A percentile compares a stretch with the other conserved stretches of the same genome.
phyloP scores from a whole-genome alignment of 352 stramenopile genomes.

The Pilasporangium apinafurcum region DNA sequence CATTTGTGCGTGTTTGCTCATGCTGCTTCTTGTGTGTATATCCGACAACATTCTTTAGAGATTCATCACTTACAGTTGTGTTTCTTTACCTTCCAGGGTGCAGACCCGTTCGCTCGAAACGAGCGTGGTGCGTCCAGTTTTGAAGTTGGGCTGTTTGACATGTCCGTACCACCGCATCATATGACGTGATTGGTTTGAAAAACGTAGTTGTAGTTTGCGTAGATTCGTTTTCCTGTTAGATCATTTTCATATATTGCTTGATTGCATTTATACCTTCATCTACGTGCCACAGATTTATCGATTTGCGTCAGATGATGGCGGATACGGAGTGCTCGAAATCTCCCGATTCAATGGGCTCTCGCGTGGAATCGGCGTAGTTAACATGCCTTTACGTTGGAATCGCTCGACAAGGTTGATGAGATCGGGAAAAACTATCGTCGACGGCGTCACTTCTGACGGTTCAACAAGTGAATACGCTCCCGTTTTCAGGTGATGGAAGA shows the following conservation, averaged over 20 bases:
- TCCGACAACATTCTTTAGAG: no score
- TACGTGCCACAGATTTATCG: no score
- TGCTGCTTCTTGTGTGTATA: neutral
- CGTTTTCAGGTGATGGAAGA: conserved; percentile 62
- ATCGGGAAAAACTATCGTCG: conserved; percentile 50
- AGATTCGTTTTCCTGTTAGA: no score
- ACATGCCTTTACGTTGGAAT: conserved; percentile 63
- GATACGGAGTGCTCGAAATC: conserved; percentile 33
- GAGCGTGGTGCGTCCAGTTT: conserved; percentile 20
- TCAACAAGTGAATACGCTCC: conserved; percentile 59
- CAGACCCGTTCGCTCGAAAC: conserved; percentile 23
- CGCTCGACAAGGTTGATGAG: conserved; percentile 74
- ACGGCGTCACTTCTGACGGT: conserved; percentile 36
- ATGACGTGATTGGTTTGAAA: conserved; percentile 21
- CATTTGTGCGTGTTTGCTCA: conserved; percentile 13
- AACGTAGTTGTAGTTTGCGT: neutral
- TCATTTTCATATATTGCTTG: no score
- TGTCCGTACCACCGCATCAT: conserved; percentile 24
- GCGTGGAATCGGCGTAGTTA: conserved; percentile 39
- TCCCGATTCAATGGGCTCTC: conserved; percentile 44
- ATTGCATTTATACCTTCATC: no score
- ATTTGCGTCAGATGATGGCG: no score
- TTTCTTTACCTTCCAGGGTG: conserved; percentile 9
- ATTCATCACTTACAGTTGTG: neutral
- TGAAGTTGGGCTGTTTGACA: conserved; percentile 26